These are phyloP conservation scores for Rutidosis leptorrhynchoides DNA, from an alignment of 129 eudicot species.

Conservation along the genomic window DNA sequence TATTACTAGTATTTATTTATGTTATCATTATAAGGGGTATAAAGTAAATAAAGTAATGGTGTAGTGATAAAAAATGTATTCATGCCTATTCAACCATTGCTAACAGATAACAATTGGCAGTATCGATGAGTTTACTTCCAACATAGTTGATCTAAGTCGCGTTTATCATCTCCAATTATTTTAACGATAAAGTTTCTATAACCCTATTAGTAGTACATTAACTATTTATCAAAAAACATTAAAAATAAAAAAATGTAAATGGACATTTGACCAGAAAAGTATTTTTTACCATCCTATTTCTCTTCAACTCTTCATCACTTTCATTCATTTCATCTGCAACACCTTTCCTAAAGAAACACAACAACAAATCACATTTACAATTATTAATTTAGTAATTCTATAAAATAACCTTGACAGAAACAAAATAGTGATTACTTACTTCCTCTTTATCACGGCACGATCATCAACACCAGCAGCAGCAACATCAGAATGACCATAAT, in stretches of 20 bases:
- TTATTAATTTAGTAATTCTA: background rate
- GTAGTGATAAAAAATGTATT: background rate
- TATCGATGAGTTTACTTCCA: background rate
- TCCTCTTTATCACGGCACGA: conserved; percentile 53
- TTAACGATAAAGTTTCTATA: background rate
- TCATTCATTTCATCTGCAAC: conserved; percentile 60
- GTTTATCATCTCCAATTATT: background rate
- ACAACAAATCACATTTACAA: background rate
- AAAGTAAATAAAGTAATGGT: background rate
- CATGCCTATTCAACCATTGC: background rate
- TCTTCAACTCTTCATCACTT: conserved; percentile 84
- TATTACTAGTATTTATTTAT: background rate
- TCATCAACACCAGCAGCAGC: conserved; percentile 71
- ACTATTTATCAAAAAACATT: no score
- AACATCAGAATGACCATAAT: conserved; percentile 87
- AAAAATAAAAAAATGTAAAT: background rate
- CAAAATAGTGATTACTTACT: conserved; percentile 34
- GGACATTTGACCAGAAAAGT: background rate
- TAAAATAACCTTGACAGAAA: background rate
- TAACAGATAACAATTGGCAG: conserved; percentile 1
- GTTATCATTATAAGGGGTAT: background rate
- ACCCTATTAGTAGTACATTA: no score
- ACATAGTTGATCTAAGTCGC: no score
- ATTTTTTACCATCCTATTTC: conserved; percentile 57
- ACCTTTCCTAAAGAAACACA: conserved; percentile 50